Base-by-base conservation (phyloP, 2,329 filamentous ascomycete species). In the Fusarium sarcochroum region DNA sequence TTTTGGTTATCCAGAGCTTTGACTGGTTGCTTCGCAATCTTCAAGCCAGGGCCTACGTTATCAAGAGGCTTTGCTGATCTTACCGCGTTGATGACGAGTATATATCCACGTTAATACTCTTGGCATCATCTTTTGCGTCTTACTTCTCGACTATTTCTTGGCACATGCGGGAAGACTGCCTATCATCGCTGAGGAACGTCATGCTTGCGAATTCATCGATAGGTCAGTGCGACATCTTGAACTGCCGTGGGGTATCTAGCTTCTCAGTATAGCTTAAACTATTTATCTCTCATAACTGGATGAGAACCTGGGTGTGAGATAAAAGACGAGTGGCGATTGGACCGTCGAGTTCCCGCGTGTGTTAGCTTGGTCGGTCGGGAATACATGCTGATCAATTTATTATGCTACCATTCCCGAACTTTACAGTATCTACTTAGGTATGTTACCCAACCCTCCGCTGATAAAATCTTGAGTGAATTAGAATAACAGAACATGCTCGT, bases 181-280 rank as follows among this genome's bases (percentile, higher is more conserved):
- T 17, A 45, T 20, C 14, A 20, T 14, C 15, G 17, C 25, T n/a
- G n/a, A n/a, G 49, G 18, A n/a, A 17, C 25, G 21, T 21, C 21
- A 47, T 20, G 42, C 41, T 25, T 42, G 47, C 20, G 14, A 30
- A 25, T 10, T 23, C 25, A 34, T 30, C 10, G 10, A 30, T 30
- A 13, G 27, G 27, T 30, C 27, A 30, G 27, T 30, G 27, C 10
- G 27, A 10, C 27, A 13, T 4, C 10, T 13, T 30, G 10, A 30
- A 30, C 10, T 30, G 27, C 10, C 5, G 5, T 30, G 27, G 10
- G 5, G 27, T 13, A 30, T 30, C 10, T 30, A 30, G 13, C 30
- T 20, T 18, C 44, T 60, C 20, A 34, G 18, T 10, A n/a, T 63
- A 48, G 57, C 35, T 23, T 20, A 15, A 63, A 63, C 48, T 40